phyloP scores from a whole-genome alignment of 2,329 filamentous ascomycete genomes.

The Lachnellula subtilissima region DNA sequence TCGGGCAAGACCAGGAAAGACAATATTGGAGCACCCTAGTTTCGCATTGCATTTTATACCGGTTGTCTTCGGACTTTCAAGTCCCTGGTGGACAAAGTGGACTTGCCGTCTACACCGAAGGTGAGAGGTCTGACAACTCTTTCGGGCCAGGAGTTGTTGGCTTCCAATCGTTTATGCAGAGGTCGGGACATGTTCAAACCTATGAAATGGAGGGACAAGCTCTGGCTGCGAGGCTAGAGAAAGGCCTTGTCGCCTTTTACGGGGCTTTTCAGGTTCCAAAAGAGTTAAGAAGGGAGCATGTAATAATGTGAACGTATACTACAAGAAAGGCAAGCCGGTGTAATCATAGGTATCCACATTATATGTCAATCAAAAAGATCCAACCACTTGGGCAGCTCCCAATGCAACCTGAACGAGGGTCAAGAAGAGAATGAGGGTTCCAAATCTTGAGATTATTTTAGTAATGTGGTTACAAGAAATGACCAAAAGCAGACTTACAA shows the following conservation, averaged over 20 bases:
- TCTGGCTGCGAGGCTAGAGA: slow-evolving; percentile 1
- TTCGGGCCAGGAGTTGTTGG: neutral
- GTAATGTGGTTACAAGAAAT: neutral
- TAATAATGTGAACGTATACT: neutral
- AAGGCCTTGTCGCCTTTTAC: slow-evolving; percentile 6
- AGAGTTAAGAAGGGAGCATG: slow-evolving; percentile 2
- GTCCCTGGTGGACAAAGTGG: slow-evolving; percentile 1
- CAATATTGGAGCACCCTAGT: slow-evolving; percentile 2
- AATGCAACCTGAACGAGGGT: slow-evolving; percentile 1
- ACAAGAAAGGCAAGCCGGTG: neutral
- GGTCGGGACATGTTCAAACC: slow-evolving; percentile 1
- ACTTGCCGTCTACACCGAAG: slow-evolving; percentile 1
- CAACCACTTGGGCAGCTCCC: slow-evolving; percentile 1
- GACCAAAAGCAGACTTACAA: neutral
- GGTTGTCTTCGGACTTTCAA: slow-evolving; percentile 2
- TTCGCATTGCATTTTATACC: slow-evolving; percentile 1
- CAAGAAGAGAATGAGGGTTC: slow-evolving; percentile 3
- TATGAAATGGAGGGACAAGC: slow-evolving; percentile 4
- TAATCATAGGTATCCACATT: too few species aligned
- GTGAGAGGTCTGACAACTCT: neutral
- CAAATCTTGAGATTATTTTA: neutral
- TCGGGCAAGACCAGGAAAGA: neutral
- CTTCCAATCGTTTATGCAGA: slow-evolving; percentile 4
- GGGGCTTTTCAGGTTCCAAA: slow-evolving; percentile 3
- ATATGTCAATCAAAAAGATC: neutral